Evolutionary conservation across 805 yeast species (phyloP).

Genomic region (Kodamaea jinghongensis): DNA sequence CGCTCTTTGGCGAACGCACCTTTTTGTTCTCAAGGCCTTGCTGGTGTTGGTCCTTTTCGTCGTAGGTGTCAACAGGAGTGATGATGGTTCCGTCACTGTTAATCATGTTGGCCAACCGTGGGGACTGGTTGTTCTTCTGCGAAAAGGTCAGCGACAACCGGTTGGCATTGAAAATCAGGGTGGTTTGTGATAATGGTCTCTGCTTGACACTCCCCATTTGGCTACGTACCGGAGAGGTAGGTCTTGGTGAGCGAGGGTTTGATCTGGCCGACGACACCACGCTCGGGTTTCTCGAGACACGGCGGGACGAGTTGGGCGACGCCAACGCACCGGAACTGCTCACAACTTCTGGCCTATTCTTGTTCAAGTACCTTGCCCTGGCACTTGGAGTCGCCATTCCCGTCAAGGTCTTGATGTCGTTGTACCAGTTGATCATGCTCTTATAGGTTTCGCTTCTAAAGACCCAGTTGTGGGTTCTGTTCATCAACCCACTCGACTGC

Average conservation of each 20-base stretch:
- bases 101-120: conserved; percentile 39
- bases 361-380: conserved; percentile 44
- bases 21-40: not conserved
- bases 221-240: conserved; percentile 2
- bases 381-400: conserved; percentile 58
- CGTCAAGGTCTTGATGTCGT: conserved; percentile 69
- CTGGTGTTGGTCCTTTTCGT: conserved; percentile 6
- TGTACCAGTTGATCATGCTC: conserved; percentile 80
- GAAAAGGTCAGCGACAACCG: conserved; percentile 40
- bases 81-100: conserved; percentile 46
- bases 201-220: conserved; percentile 12
- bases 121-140: conserved; percentile 32
- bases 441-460: conserved; percentile 85
- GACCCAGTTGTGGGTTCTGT: conserved; percentile 90
- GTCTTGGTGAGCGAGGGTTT: conserved; percentile 18
- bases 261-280: conserved; percentile 14
- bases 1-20: not conserved
- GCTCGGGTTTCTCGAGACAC: conserved; percentile 6
- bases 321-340: conserved; percentile 5
- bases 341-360: conserved; percentile 15
- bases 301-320: conserved; percentile 9
- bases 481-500: conserved; percentile 65
- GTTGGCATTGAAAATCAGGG: conserved; percentile 21
- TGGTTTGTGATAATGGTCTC: conserved; percentile 22
- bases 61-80: conserved; percentile 35